Conservation (phyloP, 2,329 filamentous ascomycete species). For the Penicillium occitanis region DNA sequence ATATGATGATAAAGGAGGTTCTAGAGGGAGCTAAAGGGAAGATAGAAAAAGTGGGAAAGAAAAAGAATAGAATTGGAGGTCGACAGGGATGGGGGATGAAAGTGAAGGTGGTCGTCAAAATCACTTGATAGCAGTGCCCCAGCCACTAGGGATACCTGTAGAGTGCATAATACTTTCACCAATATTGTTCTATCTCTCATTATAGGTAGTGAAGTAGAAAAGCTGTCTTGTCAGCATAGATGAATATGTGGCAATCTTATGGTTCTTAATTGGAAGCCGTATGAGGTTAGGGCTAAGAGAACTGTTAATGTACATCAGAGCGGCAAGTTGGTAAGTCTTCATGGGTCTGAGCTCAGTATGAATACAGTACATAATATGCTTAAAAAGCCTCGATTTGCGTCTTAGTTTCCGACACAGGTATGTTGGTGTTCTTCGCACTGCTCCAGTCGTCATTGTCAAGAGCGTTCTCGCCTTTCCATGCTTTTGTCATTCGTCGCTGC, state of each 20-base stretch:
- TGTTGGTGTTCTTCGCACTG: conserved; percentile 26
- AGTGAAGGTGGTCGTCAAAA: conserved; percentile 7
- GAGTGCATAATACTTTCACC: neutral
- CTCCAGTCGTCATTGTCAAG: conserved; percentile 45
- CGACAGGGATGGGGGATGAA: conserved; percentile 7
- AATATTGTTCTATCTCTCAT: neutral
- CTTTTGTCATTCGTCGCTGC: conserved; percentile 67
- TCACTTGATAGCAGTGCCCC: neutral
- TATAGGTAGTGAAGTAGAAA: neutral
- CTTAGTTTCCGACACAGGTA: neutral
- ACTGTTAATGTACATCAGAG: neutral
- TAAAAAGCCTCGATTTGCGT: conserved; percentile 17
- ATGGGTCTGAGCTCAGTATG: neutral
- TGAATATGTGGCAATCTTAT: neutral
- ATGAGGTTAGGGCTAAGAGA: neutral
- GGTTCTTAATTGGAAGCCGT: neutral
- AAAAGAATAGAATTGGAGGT: conserved; percentile 53
- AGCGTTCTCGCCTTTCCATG: conserved; percentile 61
- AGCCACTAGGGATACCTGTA: neutral
- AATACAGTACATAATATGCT: neutral
- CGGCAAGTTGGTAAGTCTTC: neutral
- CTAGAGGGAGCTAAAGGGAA: conserved; percentile 42
- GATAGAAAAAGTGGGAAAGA: conserved; percentile 59
- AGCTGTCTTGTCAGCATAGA: neutral
- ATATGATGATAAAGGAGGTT: conserved; percentile 37